Percentiles rank a stretch among this genome's conserved stretches.
These are phyloP conservation scores for Metschnikowia bowlesiae DNA, from an alignment of 805 yeast species.

Conservation along the genomic window DNA sequence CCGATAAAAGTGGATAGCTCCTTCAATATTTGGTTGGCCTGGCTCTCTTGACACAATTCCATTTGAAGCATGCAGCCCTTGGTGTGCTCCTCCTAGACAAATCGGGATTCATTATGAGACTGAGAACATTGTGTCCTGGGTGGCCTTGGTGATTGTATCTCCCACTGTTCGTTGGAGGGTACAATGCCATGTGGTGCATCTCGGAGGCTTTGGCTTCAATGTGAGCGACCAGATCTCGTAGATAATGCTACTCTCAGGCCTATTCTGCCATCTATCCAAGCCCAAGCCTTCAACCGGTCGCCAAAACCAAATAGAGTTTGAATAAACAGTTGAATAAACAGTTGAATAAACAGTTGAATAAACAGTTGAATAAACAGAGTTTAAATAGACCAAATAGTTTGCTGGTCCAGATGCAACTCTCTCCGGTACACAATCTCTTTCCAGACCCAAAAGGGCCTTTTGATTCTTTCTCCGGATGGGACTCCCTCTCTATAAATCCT, in stretches of 20 bases:
- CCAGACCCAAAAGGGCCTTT: constrained; percentile 52
- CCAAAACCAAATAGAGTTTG: constrained; percentile 29
- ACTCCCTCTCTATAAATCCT: constrained; percentile 41
- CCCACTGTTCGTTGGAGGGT: constrained; percentile 38
- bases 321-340: too few relatives aligned
- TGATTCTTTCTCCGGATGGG: constrained; percentile 43
- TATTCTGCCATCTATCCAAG: constrained; percentile 46
- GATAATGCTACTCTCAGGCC: constrained; percentile 34
- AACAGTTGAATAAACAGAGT: too few relatives aligned
- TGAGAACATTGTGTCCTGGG: constrained; percentile 42
- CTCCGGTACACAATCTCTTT: constrained; percentile 53
- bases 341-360: too few relatives aligned
- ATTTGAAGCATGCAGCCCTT: constrained; percentile 47
- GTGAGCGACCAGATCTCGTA: constrained; percentile 36
- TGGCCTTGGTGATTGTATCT: constrained; percentile 35
- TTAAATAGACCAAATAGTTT: constrained; percentile 26
- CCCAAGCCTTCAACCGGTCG: constrained; percentile 39
- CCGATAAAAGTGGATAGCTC: constrained; percentile 9
- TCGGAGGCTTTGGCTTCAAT: constrained; percentile 38
- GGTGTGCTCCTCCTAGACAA: constrained; percentile 44
- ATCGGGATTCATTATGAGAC: constrained; percentile 38
- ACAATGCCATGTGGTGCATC: constrained; percentile 34
- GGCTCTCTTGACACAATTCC: constrained; percentile 40
- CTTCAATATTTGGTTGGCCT: constrained; percentile 31
- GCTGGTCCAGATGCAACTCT: constrained; percentile 40